Percentiles rank a stretch among this genome's conserved stretches.
phyloP scores from a whole-genome alignment of 1,139 yeast species.

The Pichiaceae sp. region DNA sequence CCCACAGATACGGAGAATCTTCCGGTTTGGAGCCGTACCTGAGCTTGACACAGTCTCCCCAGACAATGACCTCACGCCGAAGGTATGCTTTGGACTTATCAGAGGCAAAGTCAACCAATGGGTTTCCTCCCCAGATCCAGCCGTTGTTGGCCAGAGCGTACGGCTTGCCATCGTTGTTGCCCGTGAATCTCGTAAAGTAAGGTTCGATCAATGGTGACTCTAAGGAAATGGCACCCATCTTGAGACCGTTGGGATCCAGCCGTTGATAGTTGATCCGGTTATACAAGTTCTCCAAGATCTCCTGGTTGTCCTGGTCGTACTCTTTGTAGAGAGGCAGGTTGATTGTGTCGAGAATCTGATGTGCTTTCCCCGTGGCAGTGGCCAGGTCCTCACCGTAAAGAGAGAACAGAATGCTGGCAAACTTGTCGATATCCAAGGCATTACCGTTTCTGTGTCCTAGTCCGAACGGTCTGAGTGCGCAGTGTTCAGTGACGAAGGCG shows the following conservation, averaged over 20 bases:
- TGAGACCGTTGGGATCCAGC: slow-evolving; percentile 74
- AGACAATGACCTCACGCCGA: slow-evolving; percentile 86
- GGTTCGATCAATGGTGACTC: slow-evolving; percentile 69
- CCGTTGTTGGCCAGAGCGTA: slow-evolving; percentile 91
- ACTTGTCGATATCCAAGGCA: slow-evolving; percentile 38
- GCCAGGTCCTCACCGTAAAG: slow-evolving; percentile 26
- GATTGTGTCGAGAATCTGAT: slow-evolving; percentile 60
- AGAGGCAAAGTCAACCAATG: slow-evolving; percentile 89
- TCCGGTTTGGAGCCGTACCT: slow-evolving; percentile 70
- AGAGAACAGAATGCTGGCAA: slow-evolving; percentile 39
- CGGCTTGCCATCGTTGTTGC: slow-evolving; percentile 37
- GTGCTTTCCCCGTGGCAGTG: slow-evolving; percentile 34
- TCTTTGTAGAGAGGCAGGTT: slow-evolving; percentile 65
- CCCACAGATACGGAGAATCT: slow-evolving; percentile 88
- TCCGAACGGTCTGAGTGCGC: slow-evolving; percentile 34
- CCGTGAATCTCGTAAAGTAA: slow-evolving; percentile 70
- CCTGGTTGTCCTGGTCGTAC: slow-evolving; percentile 64
- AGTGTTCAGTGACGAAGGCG: slow-evolving; percentile 34
- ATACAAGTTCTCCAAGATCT: slow-evolving; percentile 58
- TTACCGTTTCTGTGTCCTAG: slow-evolving; percentile 43
- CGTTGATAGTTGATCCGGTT: slow-evolving; percentile 73
- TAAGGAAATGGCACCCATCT: slow-evolving; percentile 53
- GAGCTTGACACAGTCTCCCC: slow-evolving; percentile 96
- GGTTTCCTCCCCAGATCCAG: slow-evolving; percentile 98
- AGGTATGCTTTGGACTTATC: slow-evolving; percentile 69